Evolutionary conservation across 2,329 filamentous ascomycete genomes (phyloP).

Genomic region (Colletotrichum tabaci): DNA sequence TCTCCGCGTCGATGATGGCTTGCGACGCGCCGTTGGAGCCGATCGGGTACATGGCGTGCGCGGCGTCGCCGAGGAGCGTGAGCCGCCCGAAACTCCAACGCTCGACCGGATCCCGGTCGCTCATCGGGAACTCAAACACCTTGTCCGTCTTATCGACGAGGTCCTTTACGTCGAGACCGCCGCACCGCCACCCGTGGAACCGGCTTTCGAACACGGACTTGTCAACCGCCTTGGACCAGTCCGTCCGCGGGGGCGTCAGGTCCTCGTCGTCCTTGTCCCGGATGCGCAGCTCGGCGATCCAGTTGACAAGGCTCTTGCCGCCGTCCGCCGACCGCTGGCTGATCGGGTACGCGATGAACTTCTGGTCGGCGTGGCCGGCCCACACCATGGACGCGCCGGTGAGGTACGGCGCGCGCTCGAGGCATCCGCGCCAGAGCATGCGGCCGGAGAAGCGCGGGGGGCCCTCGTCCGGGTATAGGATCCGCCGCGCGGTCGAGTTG

Average conservation of each 20-base stretch:
- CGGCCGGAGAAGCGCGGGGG: constrained; percentile 31
- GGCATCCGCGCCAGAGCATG: constrained; percentile 35
- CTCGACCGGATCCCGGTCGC: constrained; percentile 41
- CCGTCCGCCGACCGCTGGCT: constrained; percentile 25
- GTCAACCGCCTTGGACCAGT: constrained; percentile 29
- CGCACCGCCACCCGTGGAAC: constrained; percentile 25
- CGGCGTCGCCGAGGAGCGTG: constrained; percentile 43
- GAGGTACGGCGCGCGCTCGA: constrained; percentile 28
- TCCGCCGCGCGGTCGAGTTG: constrained; percentile 28
- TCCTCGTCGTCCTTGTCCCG: constrained; percentile 19
- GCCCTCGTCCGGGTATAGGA: constrained; percentile 27
- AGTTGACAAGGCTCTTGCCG: constrained; percentile 32
- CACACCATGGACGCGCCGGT: constrained; percentile 34
- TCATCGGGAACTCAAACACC: constrained; percentile 39
- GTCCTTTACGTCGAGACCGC: constrained; percentile 21
- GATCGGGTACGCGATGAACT: constrained; percentile 37
- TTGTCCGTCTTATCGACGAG: constrained; percentile 29
- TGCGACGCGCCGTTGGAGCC: constrained; percentile 43
- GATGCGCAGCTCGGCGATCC: constrained; percentile 35
- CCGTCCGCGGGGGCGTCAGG: constrained; percentile 26
- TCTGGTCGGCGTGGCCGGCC: constrained; percentile 36
- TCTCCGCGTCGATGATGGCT: constrained; percentile 31
- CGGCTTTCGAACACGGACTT: constrained; percentile 24
- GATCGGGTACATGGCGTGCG: constrained; percentile 44
- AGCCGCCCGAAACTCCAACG: constrained; percentile 43